A percentile compares a stretch with the other conserved stretches of the same genome.
Evolutionary conservation across 2,329 filamentous ascomycete genomes (phyloP).

Genomic region (Fusarium falciforme): DNA sequence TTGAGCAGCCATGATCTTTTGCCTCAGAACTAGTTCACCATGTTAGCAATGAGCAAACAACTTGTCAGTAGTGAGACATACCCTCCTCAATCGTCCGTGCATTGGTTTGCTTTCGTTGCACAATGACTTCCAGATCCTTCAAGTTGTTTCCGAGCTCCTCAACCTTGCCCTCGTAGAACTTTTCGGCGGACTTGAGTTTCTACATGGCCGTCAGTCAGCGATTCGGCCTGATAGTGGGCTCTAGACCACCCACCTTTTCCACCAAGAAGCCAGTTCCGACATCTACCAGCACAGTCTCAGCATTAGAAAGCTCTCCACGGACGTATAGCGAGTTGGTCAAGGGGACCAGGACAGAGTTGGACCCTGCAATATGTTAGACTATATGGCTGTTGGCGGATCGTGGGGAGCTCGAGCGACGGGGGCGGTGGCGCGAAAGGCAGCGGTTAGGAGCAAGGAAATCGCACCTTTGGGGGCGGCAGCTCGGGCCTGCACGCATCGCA

Average conservation of each 20-base stretch:
- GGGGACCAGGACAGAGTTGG: constrained; percentile 83
- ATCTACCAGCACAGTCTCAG: constrained; percentile 86
- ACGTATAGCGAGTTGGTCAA: constrained; percentile 96
- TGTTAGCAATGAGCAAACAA: constrained; percentile 52
- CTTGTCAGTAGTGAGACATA: constrained; percentile 51
- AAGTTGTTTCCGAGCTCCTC: constrained; percentile 64
- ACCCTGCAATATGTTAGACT: constrained; percentile 37
- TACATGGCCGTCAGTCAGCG: constrained; percentile 42
- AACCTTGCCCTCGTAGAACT: constrained; percentile 69
- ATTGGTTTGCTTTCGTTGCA: constrained; percentile 82
- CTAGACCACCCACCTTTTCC: constrained; percentile 74
- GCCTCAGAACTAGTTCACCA: constrained; percentile 52
- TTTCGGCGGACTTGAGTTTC: constrained; percentile 64
- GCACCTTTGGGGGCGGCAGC: constrained; percentile 47
- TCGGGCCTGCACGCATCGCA: constrained; percentile 74
- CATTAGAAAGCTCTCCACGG: constrained; percentile 79
- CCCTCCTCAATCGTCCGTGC: constrained; percentile 90
- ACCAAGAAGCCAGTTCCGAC: constrained; percentile 95
- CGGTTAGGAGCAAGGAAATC: background rate
- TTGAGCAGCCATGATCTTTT: constrained; percentile 57
- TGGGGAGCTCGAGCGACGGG: background rate
- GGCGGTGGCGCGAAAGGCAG: background rate
- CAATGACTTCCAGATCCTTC: constrained; percentile 67
- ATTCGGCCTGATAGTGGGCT: background rate
- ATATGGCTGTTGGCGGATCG: background rate